Evolutionary conservation across 2,329 filamentous ascomycete genomes (phyloP).

Genomic region (Colletotrichum musae): DNA sequence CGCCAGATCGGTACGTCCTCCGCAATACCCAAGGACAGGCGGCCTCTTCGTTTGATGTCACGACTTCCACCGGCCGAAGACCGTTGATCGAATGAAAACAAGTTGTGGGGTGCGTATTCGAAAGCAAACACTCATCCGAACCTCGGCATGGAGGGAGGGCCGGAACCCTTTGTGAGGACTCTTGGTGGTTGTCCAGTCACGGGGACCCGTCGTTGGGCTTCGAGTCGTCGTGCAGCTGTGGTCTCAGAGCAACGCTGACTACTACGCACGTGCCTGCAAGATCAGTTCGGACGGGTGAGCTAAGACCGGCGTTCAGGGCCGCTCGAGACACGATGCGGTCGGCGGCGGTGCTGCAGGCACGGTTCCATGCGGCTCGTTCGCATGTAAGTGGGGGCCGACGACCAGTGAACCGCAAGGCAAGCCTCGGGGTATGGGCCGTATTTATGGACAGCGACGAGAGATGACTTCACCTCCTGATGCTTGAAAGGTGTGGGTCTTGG

Average conservation of each 20-base stretch:
- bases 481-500: not conserved
- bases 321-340: conserved; percentile 32
- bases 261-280: conserved; percentile 12
- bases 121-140: conserved; percentile 17
- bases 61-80: not conserved
- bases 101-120: not conserved
- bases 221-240: conserved; percentile 29
- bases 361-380: conserved; percentile 23
- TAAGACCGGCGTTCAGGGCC: conserved; percentile 32
- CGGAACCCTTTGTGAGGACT: not conserved
- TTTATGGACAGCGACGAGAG: conserved; percentile 17
- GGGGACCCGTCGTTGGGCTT: too few species aligned
- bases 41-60: too few species aligned
- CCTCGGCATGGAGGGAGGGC: conserved; percentile 5
- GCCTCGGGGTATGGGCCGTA: conserved; percentile 9
- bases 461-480: not conserved
- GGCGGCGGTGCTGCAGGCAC: conserved; percentile 17
- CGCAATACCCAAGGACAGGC: not conserved
- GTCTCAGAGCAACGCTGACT: conserved; percentile 33
- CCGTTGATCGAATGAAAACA: conserved; percentile 9
- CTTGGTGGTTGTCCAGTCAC: too few species aligned
- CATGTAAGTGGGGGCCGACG: conserved; percentile 12
- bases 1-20: not conserved
- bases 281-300: conserved; percentile 26
- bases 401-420: not conserved